Evolutionary conservation across 129 eudicot species (phyloP), one percentile per base, ranked within the genome.

Genomic region (Smallanthus sonchifolius): DNA sequence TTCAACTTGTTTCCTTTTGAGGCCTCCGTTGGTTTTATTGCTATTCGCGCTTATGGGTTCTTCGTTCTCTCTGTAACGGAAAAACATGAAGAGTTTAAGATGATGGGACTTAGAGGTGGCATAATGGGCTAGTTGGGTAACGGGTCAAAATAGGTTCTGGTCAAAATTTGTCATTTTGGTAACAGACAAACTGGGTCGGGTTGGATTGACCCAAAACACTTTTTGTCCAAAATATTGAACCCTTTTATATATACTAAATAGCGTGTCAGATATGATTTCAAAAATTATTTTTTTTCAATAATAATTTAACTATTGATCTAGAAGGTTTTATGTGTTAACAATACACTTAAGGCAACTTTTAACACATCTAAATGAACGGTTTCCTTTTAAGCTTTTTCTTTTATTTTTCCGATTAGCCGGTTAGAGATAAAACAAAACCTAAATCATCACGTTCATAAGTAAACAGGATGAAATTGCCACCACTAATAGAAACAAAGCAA

Each of bases 1-100:
- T 38, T 83, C 91, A 28, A 67, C 77, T 80, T 78, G 87, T 82
- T 86, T 89, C 81, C 98, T 87, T 76, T 92, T 87, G 10, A 67
- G 82, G 75, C 81, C 87, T 65, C 87, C 91, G 48, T 81, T 87
- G 52, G 72, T 20, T 72, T 72, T 79, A 81, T 70, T 76, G 64
- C 48, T 74, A 64, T 70, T 70, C 72, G 47, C 55, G 71, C 70
- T 62, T 60, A 79, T 65, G 8, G 70, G 48, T 40, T 78, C 87
- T 64, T 77, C 82, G 54, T 79, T 78, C 67, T 86, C 84, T 59
- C 97, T 91, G 84, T 24, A 39, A 86, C 24, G 9, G 9, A 71
- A 57, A 45, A 44, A 71, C 16, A 19, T 7, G 5, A 51, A 47
- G 38, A 5, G 57, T 40, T 60, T 34, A 66, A 75, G 28, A 57